Percentiles rank a stretch among this genome's conserved stretches.
phyloP scores from a whole-genome alignment of 73 alveolate genomes.

The Tetrahymena malaccensis region DNA sequence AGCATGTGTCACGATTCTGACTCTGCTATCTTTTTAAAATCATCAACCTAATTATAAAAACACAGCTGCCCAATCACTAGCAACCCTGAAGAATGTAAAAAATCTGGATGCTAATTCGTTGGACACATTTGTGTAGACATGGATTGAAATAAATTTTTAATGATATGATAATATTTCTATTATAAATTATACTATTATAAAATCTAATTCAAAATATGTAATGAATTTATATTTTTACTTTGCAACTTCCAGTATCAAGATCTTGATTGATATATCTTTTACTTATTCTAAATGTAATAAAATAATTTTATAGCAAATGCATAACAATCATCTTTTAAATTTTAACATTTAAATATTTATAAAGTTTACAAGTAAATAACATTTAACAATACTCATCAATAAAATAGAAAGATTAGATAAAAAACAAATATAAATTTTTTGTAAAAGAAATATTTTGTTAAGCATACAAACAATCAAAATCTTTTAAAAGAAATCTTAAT shows the following conservation, averaged over 20 bases:
- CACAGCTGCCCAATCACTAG: neutral
- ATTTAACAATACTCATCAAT: too few species aligned
- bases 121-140: neutral
- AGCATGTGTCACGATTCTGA: neutral
- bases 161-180: neutral
- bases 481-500: too few species aligned
- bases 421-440: too few species aligned
- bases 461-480: too few species aligned
- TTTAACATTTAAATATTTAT: too few species aligned
- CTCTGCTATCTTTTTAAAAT: neutral
- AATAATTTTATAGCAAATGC: too few species aligned
- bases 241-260: too few species aligned
- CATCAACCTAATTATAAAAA: neutral
- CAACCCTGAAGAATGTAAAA: neutral
- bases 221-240: neutral
- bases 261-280: too few species aligned
- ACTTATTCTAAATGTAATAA: too few species aligned
- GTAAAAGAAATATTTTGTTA: neutral
- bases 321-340: too few species aligned
- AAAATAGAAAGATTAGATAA: too few species aligned
- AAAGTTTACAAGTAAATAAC: too few species aligned
- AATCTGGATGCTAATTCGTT: neutral
- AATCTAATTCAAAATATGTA: neutral
- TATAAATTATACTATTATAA: neutral
- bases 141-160: neutral